Base-by-base conservation (phyloP, 176 grass and related monocot genomes). In the Paspalum vaginatum region DNA sequence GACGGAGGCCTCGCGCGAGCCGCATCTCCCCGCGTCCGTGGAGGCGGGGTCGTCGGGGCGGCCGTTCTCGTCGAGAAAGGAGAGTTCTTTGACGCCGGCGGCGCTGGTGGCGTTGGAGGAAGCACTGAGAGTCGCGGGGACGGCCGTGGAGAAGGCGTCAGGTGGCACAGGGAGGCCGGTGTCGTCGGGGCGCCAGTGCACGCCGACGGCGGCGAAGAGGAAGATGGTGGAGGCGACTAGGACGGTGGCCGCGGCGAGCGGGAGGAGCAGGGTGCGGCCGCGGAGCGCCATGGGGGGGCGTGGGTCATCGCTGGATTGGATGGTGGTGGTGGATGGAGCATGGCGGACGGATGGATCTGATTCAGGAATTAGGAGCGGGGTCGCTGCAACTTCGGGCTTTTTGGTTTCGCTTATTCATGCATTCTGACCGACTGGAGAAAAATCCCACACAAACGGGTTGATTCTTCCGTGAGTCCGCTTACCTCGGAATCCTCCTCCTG, bases 201-300 rank as follows among this genome's bases (percentile, higher is more conserved):
- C 64, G 70, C 52, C 81, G 32, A n/a, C 41, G 76, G 87, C 77
- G 6, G 82, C 87, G 77, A 81, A 89, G 64, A 89, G 70, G 87
- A 89, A 89, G 87, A 89, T 85, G 64, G 87, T 85, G 40, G 87
- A 89, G 25, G 87, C 87, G 77, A 89, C 87, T 2, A 89, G 82
- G n/a, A 76, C 25, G 26, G 82, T 89, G 38, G 82, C 70, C 71
- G 77, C 82, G 25, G 82, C 87, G n/a, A 89, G 87, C 56, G 77
- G 87, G 26, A 85, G 64, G 15, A 89, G 54, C 61, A 89, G 82
- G 15, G 77, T 54, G 56, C 77, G 70, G 25, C 52, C 81, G 76
- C 68, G 81, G 15, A 60, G 81, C 61, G 69, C 76, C 87, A 89
- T 89, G 24, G 11, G 75, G 14, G n/a, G n/a, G 32, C 49, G 4